Base-by-base conservation (phyloP, 306 rosid species). In the Pyrus pyrifolia region DNA sequence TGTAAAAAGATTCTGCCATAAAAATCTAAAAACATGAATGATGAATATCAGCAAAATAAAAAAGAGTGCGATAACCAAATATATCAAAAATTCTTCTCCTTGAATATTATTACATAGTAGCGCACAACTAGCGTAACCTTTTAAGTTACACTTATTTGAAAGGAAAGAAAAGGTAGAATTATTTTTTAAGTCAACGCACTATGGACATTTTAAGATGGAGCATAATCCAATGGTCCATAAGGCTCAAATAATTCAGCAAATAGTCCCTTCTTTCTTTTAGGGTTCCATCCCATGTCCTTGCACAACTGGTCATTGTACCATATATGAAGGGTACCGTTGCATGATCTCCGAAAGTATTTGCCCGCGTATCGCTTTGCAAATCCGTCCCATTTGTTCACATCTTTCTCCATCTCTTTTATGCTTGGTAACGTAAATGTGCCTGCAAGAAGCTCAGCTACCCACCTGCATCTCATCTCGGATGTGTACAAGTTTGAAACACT, bases 261-360 rank as follows among this genome's bases (percentile, higher is more conserved):
- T 60, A 88, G 72, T 19, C 93, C 90, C 15, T 83, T 89, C 77
- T 88, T 91, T 59, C 90, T 86, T 57, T 38, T 82, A 38, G 80
- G 93, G 67, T 82, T 91, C 95, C 89, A 89, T 7, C 88, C 83
- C 89, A 89, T 91, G 88, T 89, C 95, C 42, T 82, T 88, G 87
- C 97, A 91, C 0, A 89, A 40, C 40, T 86, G 95, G 61, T 87
- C 92, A 46, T 76, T 79, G 57, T 85, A 82, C 89, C 90, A 85
- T 23, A 86, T 67, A 62, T 89, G 91, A 67, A 89, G 68, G 4
- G 81, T 78, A 53, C 67, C 86, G 10, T 89, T 68, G 80, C 90
- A 79, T 6, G 87, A 85, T 76, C 93, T 84, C 22, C 86, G 77
- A 75, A 77, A 82, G 87, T 83, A 67, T 38, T 76, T 49, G 13